phyloP scores from a whole-genome alignment of 2,329 filamentous ascomycete species.

The Alternaria consortialis region DNA sequence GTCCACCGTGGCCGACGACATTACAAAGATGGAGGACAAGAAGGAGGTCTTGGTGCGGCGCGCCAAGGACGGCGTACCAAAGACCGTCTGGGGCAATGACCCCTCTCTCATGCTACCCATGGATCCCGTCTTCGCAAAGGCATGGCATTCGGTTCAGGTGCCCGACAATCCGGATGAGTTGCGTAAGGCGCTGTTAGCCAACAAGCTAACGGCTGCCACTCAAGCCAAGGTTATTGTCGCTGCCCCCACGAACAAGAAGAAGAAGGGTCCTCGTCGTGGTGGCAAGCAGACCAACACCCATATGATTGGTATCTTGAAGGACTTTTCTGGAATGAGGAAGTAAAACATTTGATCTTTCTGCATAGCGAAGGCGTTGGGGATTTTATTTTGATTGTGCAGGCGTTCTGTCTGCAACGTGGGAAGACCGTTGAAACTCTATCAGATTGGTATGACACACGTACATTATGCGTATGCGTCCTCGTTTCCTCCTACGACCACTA shows the following conservation, averaged over 20 bases:
- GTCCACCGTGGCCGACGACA: constrained; percentile 81
- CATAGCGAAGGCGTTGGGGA: constrained; percentile 46
- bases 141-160: constrained; percentile 84
- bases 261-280: constrained; percentile 75
- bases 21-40: constrained; percentile 78
- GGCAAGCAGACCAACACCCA: constrained; percentile 89
- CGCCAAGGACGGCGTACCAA: constrained; percentile 87
- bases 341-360: constrained; percentile 29
- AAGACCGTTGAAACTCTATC: neutral
- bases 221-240: constrained; percentile 73
- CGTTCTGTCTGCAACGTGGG: neutral
- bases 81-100: constrained; percentile 86
- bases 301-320: constrained; percentile 83
- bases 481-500: neutral
- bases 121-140: constrained; percentile 81
- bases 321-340: constrained; percentile 65
- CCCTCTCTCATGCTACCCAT: constrained; percentile 77
- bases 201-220: constrained; percentile 84
- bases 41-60: constrained; percentile 85
- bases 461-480: neutral
- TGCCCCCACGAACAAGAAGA: constrained; percentile 72
- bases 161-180: constrained; percentile 76
- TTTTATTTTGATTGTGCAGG: neutral
- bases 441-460: neutral
- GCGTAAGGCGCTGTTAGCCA: constrained; percentile 77